Conservation (phyloP, 371 early-diverging fungal species). For the Chytridium lagenaria region DNA sequence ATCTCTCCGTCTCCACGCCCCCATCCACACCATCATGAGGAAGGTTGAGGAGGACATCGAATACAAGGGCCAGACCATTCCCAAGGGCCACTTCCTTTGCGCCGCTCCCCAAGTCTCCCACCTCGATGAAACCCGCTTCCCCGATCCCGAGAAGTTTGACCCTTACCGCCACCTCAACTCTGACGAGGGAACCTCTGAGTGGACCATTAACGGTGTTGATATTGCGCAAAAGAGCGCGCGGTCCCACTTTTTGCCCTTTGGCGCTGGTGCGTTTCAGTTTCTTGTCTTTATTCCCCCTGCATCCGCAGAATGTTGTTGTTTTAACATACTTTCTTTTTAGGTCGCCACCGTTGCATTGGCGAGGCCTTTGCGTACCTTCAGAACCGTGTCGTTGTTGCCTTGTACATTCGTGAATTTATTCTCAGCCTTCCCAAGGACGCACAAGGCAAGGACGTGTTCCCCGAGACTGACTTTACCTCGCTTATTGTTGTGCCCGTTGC, state of each 20-base stretch:
- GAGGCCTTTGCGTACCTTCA: slow-evolving; percentile 96
- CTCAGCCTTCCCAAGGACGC: slow-evolving; percentile 38
- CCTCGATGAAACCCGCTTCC: slow-evolving; percentile 76
- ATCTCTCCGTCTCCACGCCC: slow-evolving; percentile 91
- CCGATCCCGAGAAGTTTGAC: slow-evolving; percentile 77
- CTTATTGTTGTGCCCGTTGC: slow-evolving; percentile 84
- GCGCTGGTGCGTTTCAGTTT: slow-evolving; percentile 69
- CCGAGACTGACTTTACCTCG: slow-evolving; percentile 85
- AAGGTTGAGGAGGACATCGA: slow-evolving; percentile 77
- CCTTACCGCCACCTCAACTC: slow-evolving; percentile 79
- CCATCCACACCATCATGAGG: slow-evolving; percentile 93
- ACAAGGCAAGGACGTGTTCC: slow-evolving; percentile 68
- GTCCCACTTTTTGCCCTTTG: slow-evolving; percentile 93
- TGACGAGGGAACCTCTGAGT: slow-evolving; percentile 68
- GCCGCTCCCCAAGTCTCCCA: slow-evolving; percentile 86
- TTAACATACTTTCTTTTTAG: slow-evolving; percentile 19
- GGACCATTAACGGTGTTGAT: slow-evolving; percentile 82
- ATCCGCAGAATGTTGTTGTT: neutral
- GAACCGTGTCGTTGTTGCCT: slow-evolving; percentile 88
- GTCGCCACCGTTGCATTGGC: slow-evolving; percentile 98
- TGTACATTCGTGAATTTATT: slow-evolving; percentile 78
- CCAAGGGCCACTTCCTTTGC: slow-evolving; percentile 86
- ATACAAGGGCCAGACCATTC: slow-evolving; percentile 78
- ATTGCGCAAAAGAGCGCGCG: slow-evolving; percentile 84
- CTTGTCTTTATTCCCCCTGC: slow-evolving; percentile 7